Conservation (phyloP, 768 basidiomycete genomes). For the Termitomyces bulborhizus region DNA sequence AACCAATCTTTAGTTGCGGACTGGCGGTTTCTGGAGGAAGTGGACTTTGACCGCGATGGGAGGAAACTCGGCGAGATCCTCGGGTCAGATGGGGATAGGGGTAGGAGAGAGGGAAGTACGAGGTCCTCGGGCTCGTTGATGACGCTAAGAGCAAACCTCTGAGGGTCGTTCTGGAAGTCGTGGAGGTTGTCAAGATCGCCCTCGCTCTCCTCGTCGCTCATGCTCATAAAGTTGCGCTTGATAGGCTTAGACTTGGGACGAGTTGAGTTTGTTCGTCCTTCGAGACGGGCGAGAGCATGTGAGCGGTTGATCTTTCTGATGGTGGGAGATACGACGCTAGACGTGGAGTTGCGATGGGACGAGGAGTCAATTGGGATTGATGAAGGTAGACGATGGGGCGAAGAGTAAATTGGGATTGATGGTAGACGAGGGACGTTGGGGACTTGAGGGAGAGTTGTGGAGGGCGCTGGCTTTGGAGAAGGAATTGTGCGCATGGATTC, state of each 20-base stretch:
- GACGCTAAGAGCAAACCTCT: conserved; percentile 6
- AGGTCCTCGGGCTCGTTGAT: conserved; percentile 32
- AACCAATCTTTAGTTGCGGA: conserved; percentile 41
- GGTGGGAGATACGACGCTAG: conserved; percentile 40
- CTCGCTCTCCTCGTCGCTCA: conserved; percentile 60
- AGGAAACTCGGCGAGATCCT: conserved; percentile 1
- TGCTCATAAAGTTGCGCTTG: conserved; percentile 56
- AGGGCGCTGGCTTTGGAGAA: conserved; percentile 56
- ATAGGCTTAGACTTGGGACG: conserved; percentile 11
- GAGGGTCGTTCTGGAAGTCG: conserved; percentile 18
- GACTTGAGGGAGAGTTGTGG: conserved; percentile 40
- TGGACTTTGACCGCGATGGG: neutral
- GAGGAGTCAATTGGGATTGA: conserved; percentile 9
- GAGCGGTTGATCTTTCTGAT: conserved; percentile 44
- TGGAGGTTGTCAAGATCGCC: conserved; percentile 26
- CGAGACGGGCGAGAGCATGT: conserved; percentile 58
- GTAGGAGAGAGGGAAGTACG: conserved; percentile 20
- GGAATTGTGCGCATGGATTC: conserved; percentile 44
- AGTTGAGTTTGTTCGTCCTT: conserved; percentile 38
- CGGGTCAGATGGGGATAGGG: conserved; percentile 11
- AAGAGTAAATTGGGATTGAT: conserved; percentile 10
- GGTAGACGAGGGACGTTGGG: conserved; percentile 23
- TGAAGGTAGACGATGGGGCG: conserved; percentile 20
- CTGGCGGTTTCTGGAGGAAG: conserved; percentile 11
- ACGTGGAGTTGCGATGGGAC: conserved; percentile 16